Evolutionary conservation across 2,329 filamentous ascomycete genomes (phyloP).

Genomic region (Cladobotryum protrusum): DNA sequence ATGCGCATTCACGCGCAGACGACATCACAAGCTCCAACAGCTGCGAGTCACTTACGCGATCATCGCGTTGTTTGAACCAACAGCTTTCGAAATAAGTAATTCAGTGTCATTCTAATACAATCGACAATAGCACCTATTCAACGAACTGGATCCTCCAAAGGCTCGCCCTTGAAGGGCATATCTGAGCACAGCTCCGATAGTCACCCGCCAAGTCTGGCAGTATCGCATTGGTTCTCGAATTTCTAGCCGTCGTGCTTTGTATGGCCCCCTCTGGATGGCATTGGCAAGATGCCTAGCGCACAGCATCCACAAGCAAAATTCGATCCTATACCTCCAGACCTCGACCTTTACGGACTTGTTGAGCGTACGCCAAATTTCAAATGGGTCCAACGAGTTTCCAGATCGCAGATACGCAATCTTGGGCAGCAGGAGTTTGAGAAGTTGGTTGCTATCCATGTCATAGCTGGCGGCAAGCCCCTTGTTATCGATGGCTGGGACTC

Average conservation of each 20-base stretch:
- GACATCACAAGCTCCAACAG: too few species aligned
- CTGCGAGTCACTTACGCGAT: too few species aligned
- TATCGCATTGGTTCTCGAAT: background rate
- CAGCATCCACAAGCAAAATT: slow-evolving; percentile 81
- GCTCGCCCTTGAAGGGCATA: too few species aligned
- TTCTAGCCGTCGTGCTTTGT: background rate
- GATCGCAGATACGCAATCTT: slow-evolving; percentile 69
- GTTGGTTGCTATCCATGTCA: slow-evolving; percentile 75
- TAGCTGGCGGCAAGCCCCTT: slow-evolving; percentile 77
- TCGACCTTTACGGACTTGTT: slow-evolving; percentile 71
- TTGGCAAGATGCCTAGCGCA: slow-evolving; percentile 60
- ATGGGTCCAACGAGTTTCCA: slow-evolving; percentile 75
- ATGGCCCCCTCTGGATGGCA: background rate
- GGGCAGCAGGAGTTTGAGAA: slow-evolving; percentile 78
- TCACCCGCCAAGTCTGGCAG: too few species aligned
- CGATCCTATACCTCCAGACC: slow-evolving; percentile 79
- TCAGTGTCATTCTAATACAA: too few species aligned
- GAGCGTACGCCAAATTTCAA: slow-evolving; percentile 78
- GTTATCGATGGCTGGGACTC: slow-evolving; percentile 86
- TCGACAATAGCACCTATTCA: too few species aligned
- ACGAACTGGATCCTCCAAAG: too few species aligned
- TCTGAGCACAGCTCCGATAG: too few species aligned
- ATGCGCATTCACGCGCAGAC: too few species aligned
- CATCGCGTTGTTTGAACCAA: too few species aligned
- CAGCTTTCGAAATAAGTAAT: too few species aligned